Evolutionary conservation across 2,329 filamentous ascomycete genomes (phyloP).

Genomic region (Talaromyces sp.): DNA sequence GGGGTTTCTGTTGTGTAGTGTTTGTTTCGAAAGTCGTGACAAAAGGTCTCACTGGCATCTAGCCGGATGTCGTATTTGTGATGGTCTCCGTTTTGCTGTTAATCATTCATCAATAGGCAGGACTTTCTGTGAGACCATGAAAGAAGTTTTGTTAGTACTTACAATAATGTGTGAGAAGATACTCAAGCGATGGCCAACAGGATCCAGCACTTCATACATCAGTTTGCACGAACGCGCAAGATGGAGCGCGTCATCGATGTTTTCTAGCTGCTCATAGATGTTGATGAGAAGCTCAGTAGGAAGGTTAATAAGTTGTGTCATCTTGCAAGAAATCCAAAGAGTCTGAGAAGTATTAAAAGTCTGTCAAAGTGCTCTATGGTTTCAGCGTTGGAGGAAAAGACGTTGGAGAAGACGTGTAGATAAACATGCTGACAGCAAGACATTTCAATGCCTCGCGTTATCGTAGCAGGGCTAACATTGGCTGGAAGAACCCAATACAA

Average conservation of each 20-base stretch:
- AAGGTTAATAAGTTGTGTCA: neutral
- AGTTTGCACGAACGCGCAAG: constrained; percentile 10
- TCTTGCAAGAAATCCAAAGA: neutral
- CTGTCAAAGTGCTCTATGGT: neutral
- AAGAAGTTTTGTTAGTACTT: neutral
- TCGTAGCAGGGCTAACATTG: neutral
- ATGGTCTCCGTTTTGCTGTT: constrained; percentile 11
- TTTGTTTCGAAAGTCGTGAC: neutral
- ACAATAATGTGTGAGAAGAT: constrained; percentile 7
- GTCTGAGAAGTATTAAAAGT: neutral
- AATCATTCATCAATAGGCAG: neutral
- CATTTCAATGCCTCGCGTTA: neutral
- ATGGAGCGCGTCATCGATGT: constrained; percentile 13
- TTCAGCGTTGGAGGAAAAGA: neutral
- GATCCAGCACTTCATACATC: neutral
- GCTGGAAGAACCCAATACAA: neutral
- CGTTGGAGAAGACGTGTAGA: neutral
- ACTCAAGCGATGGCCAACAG: neutral
- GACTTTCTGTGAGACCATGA: neutral
- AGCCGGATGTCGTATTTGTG: constrained; percentile 9
- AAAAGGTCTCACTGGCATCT: neutral
- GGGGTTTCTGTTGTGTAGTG: neutral
- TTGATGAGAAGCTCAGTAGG: neutral
- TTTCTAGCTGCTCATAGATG: constrained; percentile 2
- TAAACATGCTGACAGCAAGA: neutral